phyloP scores from a whole-genome alignment of 495 filamentous ascomycete species.

The Penicillium mononematosum region DNA sequence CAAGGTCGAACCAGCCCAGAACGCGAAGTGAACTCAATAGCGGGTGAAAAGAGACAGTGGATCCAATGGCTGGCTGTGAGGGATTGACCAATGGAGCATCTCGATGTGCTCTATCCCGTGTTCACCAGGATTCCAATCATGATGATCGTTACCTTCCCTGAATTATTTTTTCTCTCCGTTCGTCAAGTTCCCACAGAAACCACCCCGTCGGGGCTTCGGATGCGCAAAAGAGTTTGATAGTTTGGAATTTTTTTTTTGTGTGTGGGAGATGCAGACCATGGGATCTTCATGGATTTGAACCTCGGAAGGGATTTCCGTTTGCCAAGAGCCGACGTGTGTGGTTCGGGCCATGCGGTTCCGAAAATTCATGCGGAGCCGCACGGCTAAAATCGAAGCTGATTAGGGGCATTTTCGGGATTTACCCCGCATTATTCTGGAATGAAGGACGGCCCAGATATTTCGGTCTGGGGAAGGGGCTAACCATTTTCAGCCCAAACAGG shows the following conservation, averaged over 20 bases:
- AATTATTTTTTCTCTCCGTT: not conserved
- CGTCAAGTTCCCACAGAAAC: not conserved
- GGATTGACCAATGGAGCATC: not conserved
- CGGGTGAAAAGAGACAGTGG: not conserved
- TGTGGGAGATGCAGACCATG: not conserved
- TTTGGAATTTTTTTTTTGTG: not conserved
- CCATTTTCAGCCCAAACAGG: not conserved
- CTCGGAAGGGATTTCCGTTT: not conserved
- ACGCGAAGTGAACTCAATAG: not conserved
- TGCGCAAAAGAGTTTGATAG: not conserved
- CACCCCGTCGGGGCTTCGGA: not conserved
- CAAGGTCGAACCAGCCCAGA: not conserved
- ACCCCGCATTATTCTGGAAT: not conserved
- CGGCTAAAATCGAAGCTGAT: not conserved
- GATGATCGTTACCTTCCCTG: not conserved
- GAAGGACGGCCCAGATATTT: not conserved
- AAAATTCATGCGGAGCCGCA: constrained; percentile 15
- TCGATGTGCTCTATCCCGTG: not conserved
- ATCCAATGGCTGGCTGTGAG: not conserved
- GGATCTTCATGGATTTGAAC: too few relatives aligned
- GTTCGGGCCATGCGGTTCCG: constrained; percentile 5
- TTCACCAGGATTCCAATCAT: not conserved
- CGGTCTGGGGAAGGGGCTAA: not conserved
- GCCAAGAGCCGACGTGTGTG: not conserved
- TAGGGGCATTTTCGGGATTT: not conserved